A percentile compares a stretch with the other conserved stretches of the same genome.
Conservation (phyloP, 2,329 filamentous ascomycete genomes). For the Aspergillus neoniger region DNA sequence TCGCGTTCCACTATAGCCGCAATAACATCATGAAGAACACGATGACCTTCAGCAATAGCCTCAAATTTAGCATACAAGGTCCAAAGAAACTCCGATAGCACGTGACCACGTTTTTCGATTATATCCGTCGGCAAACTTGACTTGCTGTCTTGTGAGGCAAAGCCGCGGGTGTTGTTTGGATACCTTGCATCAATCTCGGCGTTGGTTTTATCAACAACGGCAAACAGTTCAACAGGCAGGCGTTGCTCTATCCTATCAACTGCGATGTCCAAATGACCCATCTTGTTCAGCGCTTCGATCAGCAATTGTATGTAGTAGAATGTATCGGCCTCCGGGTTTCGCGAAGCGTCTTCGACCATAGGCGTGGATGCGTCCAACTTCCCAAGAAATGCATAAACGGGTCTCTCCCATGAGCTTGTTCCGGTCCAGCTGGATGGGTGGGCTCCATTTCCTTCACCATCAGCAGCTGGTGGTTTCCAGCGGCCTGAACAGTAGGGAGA, state of each 20-base stretch:
- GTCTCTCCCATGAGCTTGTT: slow-evolving; percentile 52
- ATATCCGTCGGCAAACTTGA: slow-evolving; percentile 66
- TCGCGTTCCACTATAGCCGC: slow-evolving; percentile 83
- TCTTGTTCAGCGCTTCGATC: slow-evolving; percentile 85
- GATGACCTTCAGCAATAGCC: slow-evolving; percentile 92
- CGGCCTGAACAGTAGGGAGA: slow-evolving; percentile 96
- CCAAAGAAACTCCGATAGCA: slow-evolving; percentile 89
- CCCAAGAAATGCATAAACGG: slow-evolving; percentile 59
- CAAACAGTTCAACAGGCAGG: slow-evolving; percentile 88
- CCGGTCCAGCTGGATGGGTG: slow-evolving; percentile 29
- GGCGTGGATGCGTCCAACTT: slow-evolving; percentile 56
- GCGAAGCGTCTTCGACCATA: slow-evolving; percentile 82
- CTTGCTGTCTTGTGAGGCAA: slow-evolving; percentile 49
- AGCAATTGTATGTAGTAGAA: slow-evolving; percentile 90
- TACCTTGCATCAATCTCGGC: slow-evolving; percentile 91
- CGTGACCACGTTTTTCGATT: slow-evolving; percentile 75
- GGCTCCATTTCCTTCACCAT: slow-evolving; percentile 34
- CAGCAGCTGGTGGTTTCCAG: slow-evolving; percentile 72
- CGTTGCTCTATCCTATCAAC: slow-evolving; percentile 90
- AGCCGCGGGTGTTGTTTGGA: slow-evolving; percentile 69
- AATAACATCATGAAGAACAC: slow-evolving; percentile 89
- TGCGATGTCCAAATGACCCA: slow-evolving; percentile 80
- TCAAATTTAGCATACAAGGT: slow-evolving; percentile 96
- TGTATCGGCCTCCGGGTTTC: slow-evolving; percentile 92
- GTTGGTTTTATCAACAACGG: slow-evolving; percentile 91